Evolutionary conservation across 768 basidiomycete species (phyloP).

Genomic region (Suillus tomentosus): DNA sequence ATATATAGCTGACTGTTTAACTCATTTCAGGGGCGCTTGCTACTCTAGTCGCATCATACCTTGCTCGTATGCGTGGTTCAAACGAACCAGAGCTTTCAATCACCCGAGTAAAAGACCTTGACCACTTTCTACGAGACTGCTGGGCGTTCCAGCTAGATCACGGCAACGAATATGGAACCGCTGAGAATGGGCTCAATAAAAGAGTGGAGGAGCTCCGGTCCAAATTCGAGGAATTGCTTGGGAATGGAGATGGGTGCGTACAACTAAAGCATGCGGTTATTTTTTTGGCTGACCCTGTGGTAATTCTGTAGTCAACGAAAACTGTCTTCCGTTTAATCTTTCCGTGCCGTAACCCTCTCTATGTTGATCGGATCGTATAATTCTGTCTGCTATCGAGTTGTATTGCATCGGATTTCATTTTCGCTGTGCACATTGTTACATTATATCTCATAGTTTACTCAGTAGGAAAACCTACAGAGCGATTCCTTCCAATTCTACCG

Average conservation of each 20-base stretch:
- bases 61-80: slow-evolving; percentile 40
- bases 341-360: not conserved
- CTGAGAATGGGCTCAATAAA: slow-evolving; percentile 9
- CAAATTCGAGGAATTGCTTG: slow-evolving; percentile 37
- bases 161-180: slow-evolving; percentile 24
- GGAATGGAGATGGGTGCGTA: slow-evolving; percentile 22
- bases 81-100: slow-evolving; percentile 38
- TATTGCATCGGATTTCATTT: not conserved
- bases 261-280: not conserved
- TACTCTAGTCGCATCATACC: slow-evolving; percentile 42
- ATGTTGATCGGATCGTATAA: not conserved
- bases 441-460: no score
- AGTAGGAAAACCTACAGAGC: slow-evolving; percentile 29
- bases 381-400: not conserved
- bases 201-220: slow-evolving; percentile 31
- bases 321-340: not conserved
- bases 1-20: not conserved
- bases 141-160: slow-evolving; percentile 35
- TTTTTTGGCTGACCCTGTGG: not conserved
- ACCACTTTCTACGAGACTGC: slow-evolving; percentile 39
- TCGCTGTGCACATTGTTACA: not conserved
- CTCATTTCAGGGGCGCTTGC: slow-evolving; percentile 31
- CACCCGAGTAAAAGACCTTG: slow-evolving; percentile 29
- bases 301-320: not conserved
- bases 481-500: not conserved